phyloP scores from a whole-genome alignment of 148 eudicot species.

The Chenopodium quinoa region DNA sequence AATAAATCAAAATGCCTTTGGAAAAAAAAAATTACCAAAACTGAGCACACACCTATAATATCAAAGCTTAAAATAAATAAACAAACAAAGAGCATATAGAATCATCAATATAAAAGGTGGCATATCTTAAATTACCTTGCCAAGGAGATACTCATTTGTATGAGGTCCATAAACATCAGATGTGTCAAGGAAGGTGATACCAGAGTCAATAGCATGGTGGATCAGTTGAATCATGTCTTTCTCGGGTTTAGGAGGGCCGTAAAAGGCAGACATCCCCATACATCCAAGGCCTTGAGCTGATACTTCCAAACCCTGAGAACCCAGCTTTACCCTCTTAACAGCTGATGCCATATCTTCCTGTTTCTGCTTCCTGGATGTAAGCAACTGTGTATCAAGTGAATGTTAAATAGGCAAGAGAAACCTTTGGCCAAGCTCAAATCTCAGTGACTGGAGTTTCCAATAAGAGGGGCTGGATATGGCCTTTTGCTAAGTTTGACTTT shows the following conservation, averaged over 20 bases:
- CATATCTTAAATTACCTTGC: conserved; percentile 24
- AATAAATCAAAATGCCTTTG: no score
- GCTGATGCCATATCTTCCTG: not conserved
- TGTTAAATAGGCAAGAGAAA: conserved; percentile 7
- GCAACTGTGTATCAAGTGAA: not conserved
- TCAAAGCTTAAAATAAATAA: no score
- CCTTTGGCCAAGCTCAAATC: not conserved
- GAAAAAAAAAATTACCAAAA: no score
- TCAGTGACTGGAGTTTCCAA: not conserved
- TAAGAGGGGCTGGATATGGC: no score
- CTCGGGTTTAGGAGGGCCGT: conserved; percentile 31
- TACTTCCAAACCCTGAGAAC: not conserved
- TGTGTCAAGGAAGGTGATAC: conserved; percentile 40
- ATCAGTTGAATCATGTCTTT: conserved; percentile 34
- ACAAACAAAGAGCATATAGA: no score
- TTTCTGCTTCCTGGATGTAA: not conserved
- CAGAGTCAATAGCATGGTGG: conserved; percentile 33
- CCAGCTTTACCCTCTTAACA: not conserved
- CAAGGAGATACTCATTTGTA: conserved; percentile 38
- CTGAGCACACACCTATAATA: no score
- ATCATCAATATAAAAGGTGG: no score
- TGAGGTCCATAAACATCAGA: conserved; percentile 41
- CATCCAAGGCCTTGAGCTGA: conserved; percentile 27
- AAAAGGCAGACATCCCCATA: conserved; percentile 34
- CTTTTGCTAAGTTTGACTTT: not conserved